These are phyloP conservation scores for Tulasnella sp. DNA, from an alignment of 768 basidiomycete genomes.

Conservation along the genomic window DNA sequence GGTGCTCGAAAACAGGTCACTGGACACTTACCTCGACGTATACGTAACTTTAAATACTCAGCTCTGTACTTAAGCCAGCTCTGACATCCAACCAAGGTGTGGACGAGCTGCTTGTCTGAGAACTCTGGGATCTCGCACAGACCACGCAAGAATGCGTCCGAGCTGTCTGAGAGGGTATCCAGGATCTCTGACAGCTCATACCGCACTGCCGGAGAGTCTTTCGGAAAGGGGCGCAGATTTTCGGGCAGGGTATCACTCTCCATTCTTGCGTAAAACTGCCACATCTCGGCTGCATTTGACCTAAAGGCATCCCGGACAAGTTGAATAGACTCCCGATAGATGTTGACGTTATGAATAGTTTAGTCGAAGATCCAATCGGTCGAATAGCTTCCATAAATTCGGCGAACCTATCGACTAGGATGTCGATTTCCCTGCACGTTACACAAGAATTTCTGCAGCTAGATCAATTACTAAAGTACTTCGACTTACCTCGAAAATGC, in stretches of 20 bases:
- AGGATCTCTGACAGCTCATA: slow-evolving; percentile 66
- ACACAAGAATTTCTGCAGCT: background rate
- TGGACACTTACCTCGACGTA: slow-evolving; percentile 43
- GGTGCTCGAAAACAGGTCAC: slow-evolving; percentile 40
- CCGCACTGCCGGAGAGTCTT: slow-evolving; percentile 37
- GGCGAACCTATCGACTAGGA: slow-evolving; percentile 66
- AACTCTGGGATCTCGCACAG: slow-evolving; percentile 75
- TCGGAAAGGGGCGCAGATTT: background rate
- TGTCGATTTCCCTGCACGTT: slow-evolving; percentile 50
- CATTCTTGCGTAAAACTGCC: slow-evolving; percentile 47
- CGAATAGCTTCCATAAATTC: slow-evolving; percentile 76
- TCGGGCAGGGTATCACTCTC: slow-evolving; percentile 40
- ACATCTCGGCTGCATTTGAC: slow-evolving; percentile 70
- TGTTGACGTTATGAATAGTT: slow-evolving; percentile 68
- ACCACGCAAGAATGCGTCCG: slow-evolving; percentile 62
- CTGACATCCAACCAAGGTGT: slow-evolving; percentile 62
- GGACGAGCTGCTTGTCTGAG: slow-evolving; percentile 63
- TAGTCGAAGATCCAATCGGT: slow-evolving; percentile 72
- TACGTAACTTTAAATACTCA: slow-evolving; percentile 60
- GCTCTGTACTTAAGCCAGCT: slow-evolving; percentile 75
- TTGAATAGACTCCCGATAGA: slow-evolving; percentile 67
- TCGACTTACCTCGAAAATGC: slow-evolving; percentile 55
- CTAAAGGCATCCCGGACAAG: slow-evolving; percentile 66
- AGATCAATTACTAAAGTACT: background rate
- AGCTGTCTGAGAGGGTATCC: slow-evolving; percentile 56